phyloP scores from a whole-genome alignment of 192 early-diverging fungal species.

The Dispira parvispora region DNA sequence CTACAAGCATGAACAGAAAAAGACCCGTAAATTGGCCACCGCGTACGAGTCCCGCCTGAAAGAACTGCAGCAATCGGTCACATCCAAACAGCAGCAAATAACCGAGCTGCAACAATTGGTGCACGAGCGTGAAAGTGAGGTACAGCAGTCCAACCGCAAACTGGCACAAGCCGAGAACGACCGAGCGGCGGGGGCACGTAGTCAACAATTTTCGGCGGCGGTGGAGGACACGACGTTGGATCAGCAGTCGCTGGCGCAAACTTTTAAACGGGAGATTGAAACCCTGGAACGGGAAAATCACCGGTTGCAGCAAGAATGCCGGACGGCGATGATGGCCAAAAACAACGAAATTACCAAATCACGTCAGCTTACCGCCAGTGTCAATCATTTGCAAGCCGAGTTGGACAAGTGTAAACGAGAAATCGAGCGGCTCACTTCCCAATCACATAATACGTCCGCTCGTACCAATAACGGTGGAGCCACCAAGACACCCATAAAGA shows the following conservation, averaged over 20 bases:
- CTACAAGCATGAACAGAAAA: conserved; percentile 5
- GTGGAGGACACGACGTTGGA: conserved; percentile 2
- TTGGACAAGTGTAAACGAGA: not conserved
- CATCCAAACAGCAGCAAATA: conserved; percentile 6
- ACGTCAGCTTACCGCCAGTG: conserved; percentile 3
- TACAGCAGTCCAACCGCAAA: not conserved
- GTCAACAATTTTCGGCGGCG: not conserved
- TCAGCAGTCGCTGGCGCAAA: conserved; percentile 9
- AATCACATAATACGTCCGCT: not conserved
- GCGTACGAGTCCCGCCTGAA: not conserved
- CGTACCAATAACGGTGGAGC: not conserved
- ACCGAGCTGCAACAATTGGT: conserved; percentile 12
- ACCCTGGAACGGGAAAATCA: conserved; percentile 5
- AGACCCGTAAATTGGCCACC: not conserved
- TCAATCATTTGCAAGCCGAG: conserved; percentile 3
- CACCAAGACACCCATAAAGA: conserved; percentile 6
- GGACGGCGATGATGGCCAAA: not conserved
- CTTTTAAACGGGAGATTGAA: conserved; percentile 9
- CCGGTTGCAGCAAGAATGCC: conserved; percentile 8
- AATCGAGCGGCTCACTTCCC: not conserved
- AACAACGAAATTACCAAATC: conserved; percentile 9
- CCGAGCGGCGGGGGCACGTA: conserved; percentile 4
- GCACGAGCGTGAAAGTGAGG: not conserved
- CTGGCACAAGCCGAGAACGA: conserved; percentile 13
- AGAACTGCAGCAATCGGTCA: conserved; percentile 11